Conservation (phyloP, 441 rosid genomes). For the Arabidopsis hybrid region DNA sequence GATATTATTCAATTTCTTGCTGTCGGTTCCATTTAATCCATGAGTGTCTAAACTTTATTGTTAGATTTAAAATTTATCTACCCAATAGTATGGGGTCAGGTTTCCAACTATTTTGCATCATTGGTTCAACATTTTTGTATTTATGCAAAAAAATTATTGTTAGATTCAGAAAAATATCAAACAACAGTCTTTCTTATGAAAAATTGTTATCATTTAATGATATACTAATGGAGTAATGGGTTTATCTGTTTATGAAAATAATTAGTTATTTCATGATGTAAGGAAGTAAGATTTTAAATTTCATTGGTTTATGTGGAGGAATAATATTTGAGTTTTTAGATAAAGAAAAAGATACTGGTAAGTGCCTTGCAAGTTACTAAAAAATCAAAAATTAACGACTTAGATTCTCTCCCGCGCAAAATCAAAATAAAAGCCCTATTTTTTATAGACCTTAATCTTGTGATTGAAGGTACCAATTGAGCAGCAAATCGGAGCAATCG, state of each 20-base stretch:
- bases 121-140: not conserved
- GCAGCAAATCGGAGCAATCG: slow-evolving; percentile 68
- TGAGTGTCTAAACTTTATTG: not conserved
- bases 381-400: not conserved
- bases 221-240: not conserved
- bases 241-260: not conserved
- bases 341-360: not conserved
- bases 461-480: slow-evolving; percentile 67
- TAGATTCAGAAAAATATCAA: not conserved
- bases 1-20: slow-evolving; percentile 6
- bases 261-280: not conserved
- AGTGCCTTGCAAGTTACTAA: no score
- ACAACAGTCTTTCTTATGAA: not conserved
- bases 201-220: not conserved
- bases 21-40: not conserved
- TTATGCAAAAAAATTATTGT: not conserved
- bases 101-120: not conserved
- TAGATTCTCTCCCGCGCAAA: slow-evolving; percentile 23
- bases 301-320: not conserved
- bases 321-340: not conserved
- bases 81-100: not conserved
- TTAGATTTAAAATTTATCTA: not conserved
- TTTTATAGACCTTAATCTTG: slow-evolving; percentile 42
- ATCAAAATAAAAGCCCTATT: slow-evolving; percentile 46
- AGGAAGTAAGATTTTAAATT: not conserved